A percentile compares a stretch with the other conserved stretches of the same genome.
Conservation (phyloP, 2,329 filamentous ascomycete genomes). For the Rutstroemia sp. region DNA sequence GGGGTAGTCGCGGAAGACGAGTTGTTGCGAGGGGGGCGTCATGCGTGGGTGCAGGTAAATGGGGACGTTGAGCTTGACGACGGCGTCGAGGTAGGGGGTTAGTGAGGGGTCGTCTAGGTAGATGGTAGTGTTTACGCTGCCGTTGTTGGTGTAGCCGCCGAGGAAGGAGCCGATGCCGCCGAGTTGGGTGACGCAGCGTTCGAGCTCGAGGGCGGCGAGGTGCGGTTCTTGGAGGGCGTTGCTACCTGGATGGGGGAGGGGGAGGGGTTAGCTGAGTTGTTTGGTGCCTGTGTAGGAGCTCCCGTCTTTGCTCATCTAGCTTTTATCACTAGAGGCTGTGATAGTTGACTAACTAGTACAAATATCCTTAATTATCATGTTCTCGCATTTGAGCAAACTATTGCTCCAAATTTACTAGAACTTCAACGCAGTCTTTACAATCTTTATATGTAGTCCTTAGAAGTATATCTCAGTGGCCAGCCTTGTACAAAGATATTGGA, state of each 20-base stretch:
- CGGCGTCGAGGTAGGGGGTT: conserved; percentile 27
- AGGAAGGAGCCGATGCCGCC: conserved; percentile 39
- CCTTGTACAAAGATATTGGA: no score
- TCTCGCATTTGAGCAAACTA: no score
- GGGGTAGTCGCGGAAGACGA: conserved; percentile 18
- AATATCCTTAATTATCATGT: no score
- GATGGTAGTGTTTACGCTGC: conserved; percentile 17
- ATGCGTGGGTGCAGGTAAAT: conserved; percentile 34
- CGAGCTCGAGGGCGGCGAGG: conserved; percentile 16
- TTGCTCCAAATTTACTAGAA: no score
- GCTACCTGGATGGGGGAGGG: background rate
- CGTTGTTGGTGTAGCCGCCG: conserved; percentile 31
- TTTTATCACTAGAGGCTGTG: no score
- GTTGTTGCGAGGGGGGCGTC: conserved; percentile 24
- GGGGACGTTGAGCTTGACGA: conserved; percentile 34
- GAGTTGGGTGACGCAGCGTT: conserved; percentile 27
- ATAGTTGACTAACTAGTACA: no score
- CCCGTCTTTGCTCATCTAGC: no score
- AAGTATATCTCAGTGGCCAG: no score
- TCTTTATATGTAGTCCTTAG: no score
- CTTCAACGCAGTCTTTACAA: no score
- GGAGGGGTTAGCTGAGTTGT: background rate
- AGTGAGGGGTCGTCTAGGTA: conserved; percentile 29
- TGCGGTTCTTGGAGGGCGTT: conserved; percentile 16
- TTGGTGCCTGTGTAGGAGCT: no score